phyloP scores from a whole-genome alignment of 192 early-diverging fungal genomes.

The Backusella westeae region DNA sequence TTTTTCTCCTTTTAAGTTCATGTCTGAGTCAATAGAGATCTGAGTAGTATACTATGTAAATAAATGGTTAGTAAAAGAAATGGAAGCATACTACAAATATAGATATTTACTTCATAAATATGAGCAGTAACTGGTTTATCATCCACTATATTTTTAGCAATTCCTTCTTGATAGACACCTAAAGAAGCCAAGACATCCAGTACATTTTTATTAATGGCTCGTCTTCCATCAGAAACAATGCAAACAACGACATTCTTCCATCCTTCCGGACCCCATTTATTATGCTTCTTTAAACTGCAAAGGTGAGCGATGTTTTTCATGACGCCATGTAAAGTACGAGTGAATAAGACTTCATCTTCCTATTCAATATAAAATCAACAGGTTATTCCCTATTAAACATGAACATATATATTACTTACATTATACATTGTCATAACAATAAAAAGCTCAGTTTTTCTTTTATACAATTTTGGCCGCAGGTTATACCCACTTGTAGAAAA shows the following conservation, averaged over 20 bases:
- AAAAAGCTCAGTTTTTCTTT: conserved; percentile 72
- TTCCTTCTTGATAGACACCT: conserved; percentile 76
- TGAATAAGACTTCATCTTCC: conserved; percentile 72
- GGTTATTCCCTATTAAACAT: background rate
- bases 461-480: conserved; percentile 71
- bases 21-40: conserved; percentile 59
- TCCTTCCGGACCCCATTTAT: conserved; percentile 52
- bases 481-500: conserved; percentile 74
- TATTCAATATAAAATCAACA: conserved; percentile 10
- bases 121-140: conserved; percentile 64
- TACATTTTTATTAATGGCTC: conserved; percentile 57
- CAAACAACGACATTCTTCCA: conserved; percentile 79
- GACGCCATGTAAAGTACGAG: conserved; percentile 65
- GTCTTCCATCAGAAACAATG: conserved; percentile 74
- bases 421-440: conserved; percentile 85
- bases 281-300: conserved; percentile 49
- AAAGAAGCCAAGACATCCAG: conserved; percentile 66
- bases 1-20: conserved; percentile 60
- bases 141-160: conserved; percentile 61
- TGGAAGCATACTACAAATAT: background rate
- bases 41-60: conserved; percentile 73
- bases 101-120: conserved; percentile 47
- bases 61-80: background rate
- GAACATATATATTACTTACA: conserved; percentile 28
- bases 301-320: conserved; percentile 76